Conservation (phyloP, 1,284 basidiomycete genomes). For the Cutaneotrichosporon sp. region DNA sequence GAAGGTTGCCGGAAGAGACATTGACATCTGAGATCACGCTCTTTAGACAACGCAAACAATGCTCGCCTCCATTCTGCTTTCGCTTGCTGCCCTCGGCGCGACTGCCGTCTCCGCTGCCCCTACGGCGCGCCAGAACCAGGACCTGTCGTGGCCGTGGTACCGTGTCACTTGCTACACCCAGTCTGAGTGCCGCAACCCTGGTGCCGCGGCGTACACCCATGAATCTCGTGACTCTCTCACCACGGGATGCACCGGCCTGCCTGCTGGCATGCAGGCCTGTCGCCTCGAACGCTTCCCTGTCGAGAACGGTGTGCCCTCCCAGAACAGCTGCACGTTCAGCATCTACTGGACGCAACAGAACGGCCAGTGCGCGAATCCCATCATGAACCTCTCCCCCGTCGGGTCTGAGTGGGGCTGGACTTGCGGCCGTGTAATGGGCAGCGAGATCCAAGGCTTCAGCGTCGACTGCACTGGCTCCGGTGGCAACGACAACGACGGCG, state of each 20-base stretch:
- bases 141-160: background rate
- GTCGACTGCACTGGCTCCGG: background rate
- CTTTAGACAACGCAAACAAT: too few relatives aligned
- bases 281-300: slow-evolving; percentile 1
- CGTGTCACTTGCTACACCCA: background rate
- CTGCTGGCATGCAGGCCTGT: background rate
- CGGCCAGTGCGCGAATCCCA: background rate
- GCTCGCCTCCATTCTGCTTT: background rate
- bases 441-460: background rate
- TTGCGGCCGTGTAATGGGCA: background rate
- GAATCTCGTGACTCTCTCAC: background rate
- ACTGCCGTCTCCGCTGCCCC: background rate
- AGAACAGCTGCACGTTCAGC: background rate
- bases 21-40: too few relatives aligned
- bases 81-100: background rate
- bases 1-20: too few relatives aligned
- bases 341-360: background rate
- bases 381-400: background rate
- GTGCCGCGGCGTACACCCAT: background rate
- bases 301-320: background rate
- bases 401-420: background rate
- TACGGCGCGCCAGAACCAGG: background rate
- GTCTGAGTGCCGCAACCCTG: background rate
- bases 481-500: background rate
- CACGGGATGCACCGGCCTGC: background rate